Evolutionary conservation across 1,284 basidiomycete genomes (phyloP).

Genomic region (Bjerkandera adusta): DNA sequence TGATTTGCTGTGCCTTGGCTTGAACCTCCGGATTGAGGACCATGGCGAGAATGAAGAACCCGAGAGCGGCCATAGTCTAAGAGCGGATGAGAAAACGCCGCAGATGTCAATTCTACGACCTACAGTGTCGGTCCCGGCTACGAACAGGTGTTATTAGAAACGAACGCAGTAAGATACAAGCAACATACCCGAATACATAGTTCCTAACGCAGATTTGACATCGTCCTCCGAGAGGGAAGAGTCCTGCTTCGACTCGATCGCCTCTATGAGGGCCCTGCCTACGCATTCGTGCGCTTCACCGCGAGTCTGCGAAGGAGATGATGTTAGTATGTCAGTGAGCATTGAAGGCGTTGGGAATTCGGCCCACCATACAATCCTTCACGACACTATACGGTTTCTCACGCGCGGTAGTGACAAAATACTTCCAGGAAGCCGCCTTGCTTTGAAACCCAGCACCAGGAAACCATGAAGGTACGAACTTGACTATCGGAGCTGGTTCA

Average conservation of each 20-base stretch:
- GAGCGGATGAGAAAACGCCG: not conserved
- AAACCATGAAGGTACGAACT: slow-evolving; percentile 2
- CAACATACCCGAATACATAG: too few species aligned
- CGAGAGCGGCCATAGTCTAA: slow-evolving; percentile 1
- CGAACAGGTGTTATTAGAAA: too few species aligned
- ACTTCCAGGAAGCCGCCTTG: not conserved
- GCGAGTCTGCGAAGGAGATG: not conserved
- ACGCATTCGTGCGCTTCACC: not conserved
- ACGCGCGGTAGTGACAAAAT: too few species aligned
- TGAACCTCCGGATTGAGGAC: slow-evolving; percentile 23
- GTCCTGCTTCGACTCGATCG: not conserved
- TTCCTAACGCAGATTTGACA: too few species aligned
- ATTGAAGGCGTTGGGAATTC: not conserved
- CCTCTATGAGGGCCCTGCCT: not conserved
- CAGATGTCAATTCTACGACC: not conserved
- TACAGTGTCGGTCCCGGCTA: not conserved
- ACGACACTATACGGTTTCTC: not conserved
- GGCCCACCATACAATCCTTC: not conserved
- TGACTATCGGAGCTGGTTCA: not conserved
- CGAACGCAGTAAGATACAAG: too few species aligned
- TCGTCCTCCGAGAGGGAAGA: too few species aligned
- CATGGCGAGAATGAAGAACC: slow-evolving; percentile 28
- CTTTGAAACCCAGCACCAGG: slow-evolving; percentile 8
- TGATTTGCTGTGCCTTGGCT: slow-evolving; percentile 23
- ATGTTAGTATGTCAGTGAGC: not conserved